phyloP scores from a whole-genome alignment of 345 rosid genomes.

The Citrus australasica region DNA sequence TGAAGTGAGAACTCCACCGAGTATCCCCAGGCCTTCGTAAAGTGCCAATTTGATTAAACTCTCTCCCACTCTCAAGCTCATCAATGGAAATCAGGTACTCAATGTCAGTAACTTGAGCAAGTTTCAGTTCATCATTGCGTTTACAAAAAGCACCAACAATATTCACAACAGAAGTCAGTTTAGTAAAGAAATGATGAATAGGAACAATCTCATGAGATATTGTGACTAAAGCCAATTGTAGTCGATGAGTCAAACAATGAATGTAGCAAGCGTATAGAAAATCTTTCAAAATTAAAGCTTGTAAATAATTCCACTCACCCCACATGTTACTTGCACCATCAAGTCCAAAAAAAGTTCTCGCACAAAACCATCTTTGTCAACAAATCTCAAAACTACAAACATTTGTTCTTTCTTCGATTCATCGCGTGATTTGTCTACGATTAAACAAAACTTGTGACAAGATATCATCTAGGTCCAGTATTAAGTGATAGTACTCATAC shows the following conservation, averaged over 20 bases:
- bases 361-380: too few relatives aligned
- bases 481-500: too few relatives aligned
- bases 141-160: neutral
- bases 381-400: too few relatives aligned
- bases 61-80: too few relatives aligned
- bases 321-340: conserved; percentile 9
- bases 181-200: neutral
- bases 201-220: neutral
- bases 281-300: neutral
- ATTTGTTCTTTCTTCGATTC: too few relatives aligned
- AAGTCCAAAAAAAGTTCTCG: too few relatives aligned
- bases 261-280: neutral
- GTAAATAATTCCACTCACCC: neutral
- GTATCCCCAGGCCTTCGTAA: too few relatives aligned
- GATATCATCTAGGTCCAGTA: neutral
- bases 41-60: too few relatives aligned
- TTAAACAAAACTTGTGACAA: too few relatives aligned
- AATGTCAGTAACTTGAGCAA: neutral
- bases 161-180: neutral
- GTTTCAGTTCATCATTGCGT: neutral
- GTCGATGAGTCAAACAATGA: conserved; percentile 1
- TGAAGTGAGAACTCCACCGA: too few relatives aligned
- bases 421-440: too few relatives aligned
- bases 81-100: neutral
- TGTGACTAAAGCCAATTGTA: conserved; percentile 3